Evolutionary conservation across 2,329 filamentous ascomycete species (phyloP), one percentile per base, ranked within the genome.

Genomic region (Ustilaginoidea virens): DNA sequence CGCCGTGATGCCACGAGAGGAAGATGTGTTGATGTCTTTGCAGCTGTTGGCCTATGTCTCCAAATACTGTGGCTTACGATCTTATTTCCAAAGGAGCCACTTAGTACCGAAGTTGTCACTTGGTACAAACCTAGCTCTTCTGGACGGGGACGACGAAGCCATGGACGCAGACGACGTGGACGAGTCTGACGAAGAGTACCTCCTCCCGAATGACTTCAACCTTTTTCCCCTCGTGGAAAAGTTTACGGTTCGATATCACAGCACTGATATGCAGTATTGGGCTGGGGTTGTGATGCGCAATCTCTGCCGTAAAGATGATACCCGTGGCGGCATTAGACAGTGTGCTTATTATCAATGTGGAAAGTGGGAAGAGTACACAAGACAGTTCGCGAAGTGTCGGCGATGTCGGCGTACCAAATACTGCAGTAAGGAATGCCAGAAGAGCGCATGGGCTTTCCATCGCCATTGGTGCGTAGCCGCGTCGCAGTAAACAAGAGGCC

Each of bases 361-460:
- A 35, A 94, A 92, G 51, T 98, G 90, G 90, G 90, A 98, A 53
- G 81, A 94, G 55, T 94, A 74, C 51, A 86, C 87, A 22, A 74
- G 90, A 36, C 87, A 98, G 50, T 98, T 98, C 53, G 90, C 90
- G 42, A 98, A 98, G 58, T 98, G 90, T 58, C 77, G 90, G 40
- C 77, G 90, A 39, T 98, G 90, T 59, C 75, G 90, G 42, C 75
- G 90, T 39, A 98, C 90, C 36, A 98, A 98, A 55, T 94, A 94
- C 61, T 98, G 90, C 74, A 94, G 86, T 69, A 98, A 98, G 57
- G 90, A 98, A 55, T 98, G 90, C 56, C 90, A 98, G 58, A 96
- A 96, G 64, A 92, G 82, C 43, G 92, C 90, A 7, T 98, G 90
- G 90, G 85, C 90, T 17, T 96, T 85, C 56, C 90, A 98, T 52